A percentile compares a stretch with the other conserved stretches of the same genome.
phyloP scores from a whole-genome alignment of 306 rosid genomes.

The Myrica gale region DNA sequence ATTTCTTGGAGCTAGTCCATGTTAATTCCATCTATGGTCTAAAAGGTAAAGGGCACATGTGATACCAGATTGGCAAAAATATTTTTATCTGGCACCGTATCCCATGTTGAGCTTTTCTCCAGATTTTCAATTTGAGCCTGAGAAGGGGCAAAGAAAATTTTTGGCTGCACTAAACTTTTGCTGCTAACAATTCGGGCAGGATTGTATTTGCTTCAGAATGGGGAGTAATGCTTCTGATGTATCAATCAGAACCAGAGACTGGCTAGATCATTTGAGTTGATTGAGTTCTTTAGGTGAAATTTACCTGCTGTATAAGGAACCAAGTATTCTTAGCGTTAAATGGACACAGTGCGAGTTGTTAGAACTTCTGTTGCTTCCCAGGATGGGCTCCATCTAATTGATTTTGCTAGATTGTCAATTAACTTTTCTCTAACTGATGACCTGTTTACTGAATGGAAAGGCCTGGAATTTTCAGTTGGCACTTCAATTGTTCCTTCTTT shows the following conservation, averaged over 20 bases:
- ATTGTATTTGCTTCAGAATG: neutral
- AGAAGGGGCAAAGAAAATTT: neutral
- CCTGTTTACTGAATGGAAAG: slow-evolving; percentile 13
- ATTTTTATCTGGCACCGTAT: neutral
- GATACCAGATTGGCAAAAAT: neutral
- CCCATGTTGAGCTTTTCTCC: neutral
- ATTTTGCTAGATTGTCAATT: neutral
- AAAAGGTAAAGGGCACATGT: neutral
- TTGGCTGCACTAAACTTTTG: neutral
- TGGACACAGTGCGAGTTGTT: neutral
- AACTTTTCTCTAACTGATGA: neutral
- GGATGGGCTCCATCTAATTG: neutral
- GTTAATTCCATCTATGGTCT: neutral
- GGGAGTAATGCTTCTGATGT: neutral
- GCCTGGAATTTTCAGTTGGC: neutral
- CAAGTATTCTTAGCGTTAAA: neutral
- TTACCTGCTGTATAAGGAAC: slow-evolving; percentile 3
- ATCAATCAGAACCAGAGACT: neutral
- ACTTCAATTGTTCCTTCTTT: slow-evolving; percentile 4
- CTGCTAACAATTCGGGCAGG: neutral
- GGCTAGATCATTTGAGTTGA: neutral
- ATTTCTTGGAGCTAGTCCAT: neutral
- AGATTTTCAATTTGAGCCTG: neutral
- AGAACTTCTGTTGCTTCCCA: neutral
- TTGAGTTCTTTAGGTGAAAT: neutral